phyloP scores from a whole-genome alignment of 2,329 filamentous ascomycete genomes.

The Cercospora janseana region DNA sequence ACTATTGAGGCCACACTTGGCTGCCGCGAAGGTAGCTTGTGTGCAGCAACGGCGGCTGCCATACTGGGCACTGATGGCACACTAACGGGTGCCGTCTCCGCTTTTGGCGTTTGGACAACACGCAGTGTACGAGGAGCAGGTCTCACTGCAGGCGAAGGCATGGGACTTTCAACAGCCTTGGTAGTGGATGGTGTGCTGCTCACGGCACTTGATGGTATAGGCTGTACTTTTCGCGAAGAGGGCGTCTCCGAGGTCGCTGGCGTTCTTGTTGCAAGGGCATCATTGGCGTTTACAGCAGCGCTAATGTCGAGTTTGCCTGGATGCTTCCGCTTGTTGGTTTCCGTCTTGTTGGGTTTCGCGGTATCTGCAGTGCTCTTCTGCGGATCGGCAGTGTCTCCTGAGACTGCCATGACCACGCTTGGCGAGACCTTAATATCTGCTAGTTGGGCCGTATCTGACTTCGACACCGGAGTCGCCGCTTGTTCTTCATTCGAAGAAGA shows the following conservation, averaged over 20 bases:
- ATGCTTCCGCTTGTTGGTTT: constrained; percentile 38
- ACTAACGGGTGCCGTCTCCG: constrained; percentile 52
- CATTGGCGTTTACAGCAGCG: constrained; percentile 38
- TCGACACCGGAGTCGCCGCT: too few relatives aligned
- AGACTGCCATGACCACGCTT: neutral
- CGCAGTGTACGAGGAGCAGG: constrained; percentile 64
- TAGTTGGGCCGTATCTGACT: too few relatives aligned
- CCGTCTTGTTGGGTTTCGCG: constrained; percentile 24
- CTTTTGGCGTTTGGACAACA: constrained; percentile 66
- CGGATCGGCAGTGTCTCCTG: neutral
- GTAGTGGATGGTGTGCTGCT: constrained; percentile 55
- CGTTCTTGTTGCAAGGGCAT: neutral
- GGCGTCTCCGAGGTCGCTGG: constrained; percentile 26
- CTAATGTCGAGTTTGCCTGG: constrained; percentile 51
- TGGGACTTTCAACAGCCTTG: constrained; percentile 55
- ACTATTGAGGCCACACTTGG: constrained; percentile 58
- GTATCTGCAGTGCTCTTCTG: constrained; percentile 10
- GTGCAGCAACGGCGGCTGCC: constrained; percentile 34
- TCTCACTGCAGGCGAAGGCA: constrained; percentile 45
- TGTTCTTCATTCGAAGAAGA: too few relatives aligned
- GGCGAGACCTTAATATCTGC: too few relatives aligned
- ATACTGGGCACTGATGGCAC: constrained; percentile 40
- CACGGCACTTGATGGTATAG: constrained; percentile 22
- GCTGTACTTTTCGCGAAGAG: constrained; percentile 48
- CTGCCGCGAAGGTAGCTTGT: constrained; percentile 50